phyloP scores from a whole-genome alignment of 2,329 filamentous ascomycete genomes.

The Alternaria ethzedia region DNA sequence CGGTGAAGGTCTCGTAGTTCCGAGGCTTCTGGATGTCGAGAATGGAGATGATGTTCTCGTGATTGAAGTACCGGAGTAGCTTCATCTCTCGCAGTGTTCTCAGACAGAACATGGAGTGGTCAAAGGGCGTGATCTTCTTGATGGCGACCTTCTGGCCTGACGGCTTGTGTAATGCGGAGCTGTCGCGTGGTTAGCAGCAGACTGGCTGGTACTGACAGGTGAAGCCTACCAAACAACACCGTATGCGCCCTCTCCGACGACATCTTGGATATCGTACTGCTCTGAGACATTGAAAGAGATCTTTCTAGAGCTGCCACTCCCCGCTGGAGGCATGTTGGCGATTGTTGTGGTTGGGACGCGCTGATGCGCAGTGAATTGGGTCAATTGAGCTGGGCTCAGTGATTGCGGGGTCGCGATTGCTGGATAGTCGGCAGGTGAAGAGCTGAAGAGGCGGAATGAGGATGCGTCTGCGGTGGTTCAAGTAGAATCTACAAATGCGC shows the following conservation, averaged over 20 bases:
- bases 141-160: conserved; percentile 98
- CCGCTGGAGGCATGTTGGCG: conserved; percentile 46
- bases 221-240: conserved; percentile 90
- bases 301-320: conserved; percentile 72
- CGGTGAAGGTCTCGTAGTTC: conserved; percentile 94
- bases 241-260: conserved; percentile 97
- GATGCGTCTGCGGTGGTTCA: conserved; percentile 1
- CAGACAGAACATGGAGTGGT: conserved; percentile 98
- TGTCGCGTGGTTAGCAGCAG: conserved; percentile 50
- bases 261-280: conserved; percentile 99
- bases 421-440: background rate
- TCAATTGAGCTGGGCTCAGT: conserved; percentile 22
- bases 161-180: conserved; percentile 96
- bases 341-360: conserved; percentile 24
- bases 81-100: conserved; percentile 99
- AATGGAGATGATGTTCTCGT: conserved; percentile 99
- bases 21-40: conserved; percentile 98
- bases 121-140: conserved; percentile 99
- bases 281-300: conserved; percentile 99
- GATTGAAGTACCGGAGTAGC: conserved; percentile 97
- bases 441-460: background rate
- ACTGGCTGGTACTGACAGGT: background rate
- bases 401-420: conserved; percentile 15
- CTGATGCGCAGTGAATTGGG: conserved; percentile 21
- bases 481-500: conserved; percentile 20